These are phyloP conservation scores for Hymenochaete sp. DNA, from an alignment of 1,284 basidiomycete genomes.

Conservation along the genomic window DNA sequence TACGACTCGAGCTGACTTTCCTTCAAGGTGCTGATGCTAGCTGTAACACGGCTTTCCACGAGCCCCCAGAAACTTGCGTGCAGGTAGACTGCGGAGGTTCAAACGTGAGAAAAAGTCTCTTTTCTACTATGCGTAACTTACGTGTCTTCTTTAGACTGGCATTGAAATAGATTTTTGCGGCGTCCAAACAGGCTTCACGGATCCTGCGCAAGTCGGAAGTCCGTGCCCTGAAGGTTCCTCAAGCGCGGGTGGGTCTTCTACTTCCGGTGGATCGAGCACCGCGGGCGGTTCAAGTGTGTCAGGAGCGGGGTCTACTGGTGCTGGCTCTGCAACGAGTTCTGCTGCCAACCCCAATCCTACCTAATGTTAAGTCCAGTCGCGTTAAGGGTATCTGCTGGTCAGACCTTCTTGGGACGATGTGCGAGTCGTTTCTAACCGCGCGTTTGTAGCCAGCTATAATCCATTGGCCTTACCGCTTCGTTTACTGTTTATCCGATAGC, in stretches of 20 bases:
- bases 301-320: background rate
- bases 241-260: background rate
- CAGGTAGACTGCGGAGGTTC: conserved; percentile 33
- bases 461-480: background rate
- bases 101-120: conserved; percentile 25
- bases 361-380: background rate
- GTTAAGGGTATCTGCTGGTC: too few species aligned
- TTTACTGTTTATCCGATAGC: background rate
- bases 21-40: background rate
- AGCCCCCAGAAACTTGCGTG: conserved; percentile 26
- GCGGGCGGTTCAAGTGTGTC: background rate
- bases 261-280: background rate
- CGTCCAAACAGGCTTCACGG: too few species aligned
- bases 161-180: too few species aligned
- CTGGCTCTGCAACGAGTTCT: background rate
- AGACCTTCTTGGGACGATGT: background rate
- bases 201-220: too few species aligned
- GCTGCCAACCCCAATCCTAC: background rate
- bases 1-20: too few species aligned
- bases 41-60: conserved; percentile 30
- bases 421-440: too few species aligned
- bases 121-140: background rate
- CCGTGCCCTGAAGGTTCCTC: too few species aligned
- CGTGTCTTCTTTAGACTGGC: too few species aligned
- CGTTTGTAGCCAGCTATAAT: too few species aligned